Evolutionary conservation across 306 rosid species (phyloP).

Genomic region (Glycyrrhiza uralensis): DNA sequence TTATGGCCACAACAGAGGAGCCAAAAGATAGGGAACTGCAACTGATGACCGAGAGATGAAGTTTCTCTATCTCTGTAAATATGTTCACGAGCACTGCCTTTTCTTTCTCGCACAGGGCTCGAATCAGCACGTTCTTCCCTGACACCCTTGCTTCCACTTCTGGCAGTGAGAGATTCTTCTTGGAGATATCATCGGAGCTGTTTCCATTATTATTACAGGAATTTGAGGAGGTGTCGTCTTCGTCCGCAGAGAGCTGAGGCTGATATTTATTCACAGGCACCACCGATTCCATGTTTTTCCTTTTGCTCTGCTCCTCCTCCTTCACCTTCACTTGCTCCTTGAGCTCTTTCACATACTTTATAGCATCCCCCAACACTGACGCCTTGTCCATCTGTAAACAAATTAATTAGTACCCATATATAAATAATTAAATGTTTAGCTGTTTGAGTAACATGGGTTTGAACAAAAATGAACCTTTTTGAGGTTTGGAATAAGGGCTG

Average conservation of each 20-base stretch:
- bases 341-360: constrained; percentile 54
- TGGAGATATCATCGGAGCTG: constrained; percentile 37
- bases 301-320: constrained; percentile 62
- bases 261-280: constrained; percentile 43
- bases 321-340: constrained; percentile 44
- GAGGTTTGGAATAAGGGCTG: constrained; percentile 66
- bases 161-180: constrained; percentile 32
- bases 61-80: constrained; percentile 48
- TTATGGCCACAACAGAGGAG: constrained; percentile 30
- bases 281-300: constrained; percentile 44
- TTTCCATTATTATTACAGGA: constrained; percentile 37
- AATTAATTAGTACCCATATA: neutral
- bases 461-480: constrained; percentile 51
- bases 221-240: constrained; percentile 21
- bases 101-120: constrained; percentile 34
- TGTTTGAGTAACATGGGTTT: neutral
- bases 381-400: constrained; percentile 55
- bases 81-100: constrained; percentile 39
- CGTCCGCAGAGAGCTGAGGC: constrained; percentile 35
- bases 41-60: constrained; percentile 40
- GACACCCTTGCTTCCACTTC: constrained; percentile 66
- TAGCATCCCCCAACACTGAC: constrained; percentile 66
- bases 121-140: constrained; percentile 40
- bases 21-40: constrained; percentile 50
- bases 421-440: neutral